These are phyloP conservation scores for Gliomastix tumulicola DNA, from an alignment of 2,329 filamentous ascomycete genomes.

Conservation along the genomic window DNA sequence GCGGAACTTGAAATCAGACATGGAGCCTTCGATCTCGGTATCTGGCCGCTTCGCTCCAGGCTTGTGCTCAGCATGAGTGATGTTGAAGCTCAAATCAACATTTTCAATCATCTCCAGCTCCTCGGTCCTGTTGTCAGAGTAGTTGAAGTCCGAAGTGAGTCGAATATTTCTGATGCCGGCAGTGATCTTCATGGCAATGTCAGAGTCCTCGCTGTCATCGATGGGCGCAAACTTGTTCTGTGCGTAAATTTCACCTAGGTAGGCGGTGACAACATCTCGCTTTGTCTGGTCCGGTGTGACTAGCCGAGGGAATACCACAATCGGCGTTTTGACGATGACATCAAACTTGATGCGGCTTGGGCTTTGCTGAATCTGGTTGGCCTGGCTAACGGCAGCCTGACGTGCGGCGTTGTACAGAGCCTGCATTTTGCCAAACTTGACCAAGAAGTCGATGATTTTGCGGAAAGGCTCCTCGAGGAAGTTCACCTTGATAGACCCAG, in stretches of 20 bases:
- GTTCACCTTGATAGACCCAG: constrained; percentile 93
- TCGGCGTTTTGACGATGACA: constrained; percentile 87
- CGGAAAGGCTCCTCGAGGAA: constrained; percentile 96
- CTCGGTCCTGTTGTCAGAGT: constrained; percentile 63
- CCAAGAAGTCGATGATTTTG: constrained; percentile 94
- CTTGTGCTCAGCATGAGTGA: constrained; percentile 86
- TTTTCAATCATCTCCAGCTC: constrained; percentile 96
- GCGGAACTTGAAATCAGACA: constrained; percentile 88
- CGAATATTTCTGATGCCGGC: constrained; percentile 89
- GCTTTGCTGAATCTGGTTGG: constrained; percentile 86
- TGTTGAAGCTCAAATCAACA: constrained; percentile 86
- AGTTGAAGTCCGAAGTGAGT: constrained; percentile 84
- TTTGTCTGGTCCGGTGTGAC: constrained; percentile 62
- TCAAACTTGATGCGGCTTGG: constrained; percentile 91
- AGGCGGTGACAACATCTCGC: constrained; percentile 82
- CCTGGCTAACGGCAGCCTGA: constrained; percentile 88
- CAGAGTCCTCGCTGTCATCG: constrained; percentile 65
- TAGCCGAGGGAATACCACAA: constrained; percentile 84
- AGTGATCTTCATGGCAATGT: constrained; percentile 81
- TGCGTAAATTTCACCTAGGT: constrained; percentile 94
- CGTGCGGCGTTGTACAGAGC: constrained; percentile 96
- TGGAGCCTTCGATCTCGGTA: constrained; percentile 80
- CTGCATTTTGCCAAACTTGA: constrained; percentile 99
- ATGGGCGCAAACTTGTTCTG: constrained; percentile 87
- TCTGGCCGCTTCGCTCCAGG: constrained; percentile 74